Conservation (phyloP, 306 rosid genomes). For the Corylus heterophylla region DNA sequence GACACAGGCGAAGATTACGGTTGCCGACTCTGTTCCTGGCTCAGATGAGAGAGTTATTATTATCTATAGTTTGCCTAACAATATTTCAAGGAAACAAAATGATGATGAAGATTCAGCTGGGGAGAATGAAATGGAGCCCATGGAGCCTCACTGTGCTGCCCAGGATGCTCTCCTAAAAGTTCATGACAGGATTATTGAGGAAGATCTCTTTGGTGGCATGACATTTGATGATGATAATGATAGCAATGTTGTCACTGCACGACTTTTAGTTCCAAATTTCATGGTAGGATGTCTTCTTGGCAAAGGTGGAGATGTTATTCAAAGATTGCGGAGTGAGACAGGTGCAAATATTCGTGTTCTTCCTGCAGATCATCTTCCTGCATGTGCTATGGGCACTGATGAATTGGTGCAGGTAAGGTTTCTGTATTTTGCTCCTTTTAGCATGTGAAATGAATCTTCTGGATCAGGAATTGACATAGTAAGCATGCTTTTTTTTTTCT, state of each 20-base stretch:
- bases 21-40: slow-evolving; percentile 39
- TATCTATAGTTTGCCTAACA: slow-evolving; percentile 28
- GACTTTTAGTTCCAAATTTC: slow-evolving; percentile 35
- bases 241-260: slow-evolving; percentile 22
- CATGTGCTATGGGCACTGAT: slow-evolving; percentile 40
- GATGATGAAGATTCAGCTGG: slow-evolving; percentile 20
- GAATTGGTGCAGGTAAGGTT: slow-evolving; percentile 38
- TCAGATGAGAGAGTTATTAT: slow-evolving; percentile 41
- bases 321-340: slow-evolving; percentile 36
- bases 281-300: slow-evolving; percentile 44
- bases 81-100: slow-evolving; percentile 15
- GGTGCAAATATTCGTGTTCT: slow-evolving; percentile 41
- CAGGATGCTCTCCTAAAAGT: slow-evolving; percentile 41
- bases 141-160: slow-evolving; percentile 40
- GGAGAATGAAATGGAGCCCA: slow-evolving; percentile 3
- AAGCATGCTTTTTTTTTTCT: neutral
- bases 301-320: slow-evolving; percentile 40
- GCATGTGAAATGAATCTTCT: neutral
- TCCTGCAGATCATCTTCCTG: slow-evolving; percentile 38
- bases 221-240: slow-evolving; percentile 35
- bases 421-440: neutral
- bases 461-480: neutral
- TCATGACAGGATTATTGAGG: slow-evolving; percentile 37
- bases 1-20: slow-evolving; percentile 37
- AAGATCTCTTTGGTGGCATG: slow-evolving; percentile 31